Evolutionary conservation across 106 monocot species (phyloP), one percentile per base, ranked within the genome.

Genomic region (Iris macrosiphon): DNA sequence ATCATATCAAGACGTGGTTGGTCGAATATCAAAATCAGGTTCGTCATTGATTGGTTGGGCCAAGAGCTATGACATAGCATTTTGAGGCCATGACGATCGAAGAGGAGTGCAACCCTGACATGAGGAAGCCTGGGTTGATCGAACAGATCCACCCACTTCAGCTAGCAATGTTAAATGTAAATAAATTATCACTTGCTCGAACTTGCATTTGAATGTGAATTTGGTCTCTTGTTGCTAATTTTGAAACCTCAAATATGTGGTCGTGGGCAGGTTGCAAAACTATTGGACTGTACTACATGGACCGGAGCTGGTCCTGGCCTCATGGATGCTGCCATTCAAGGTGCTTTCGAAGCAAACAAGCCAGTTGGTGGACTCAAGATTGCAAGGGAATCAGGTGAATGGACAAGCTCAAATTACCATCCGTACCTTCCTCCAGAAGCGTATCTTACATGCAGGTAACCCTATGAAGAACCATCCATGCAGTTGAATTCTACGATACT

Each of bases 331-430:
- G 84, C 72, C 59, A 60, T 59, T 34, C 69, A 68, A 76, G 94
- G 94, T 29, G 81, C 88, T 28, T 61, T 94, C 30, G 72, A 81
- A 42, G 84, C 84, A 52, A 71, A 73, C 15, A 89, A 81, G 20
- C 84, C 89, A 10, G 89, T 94, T 15, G 94, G 88, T 45, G 94
- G 94, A 45, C 78, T 94, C 61, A 94, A 94, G 69, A 89, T 94
- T 42, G 72, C 74, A 1, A 89, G 35, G 52, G 94, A 94, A 67
- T 47, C 94, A 3, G 76, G 79, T 45, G 84, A 94, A 76, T 88
- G 94, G 94, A 82, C 75, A 3, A 40, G 73, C 60, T 94, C 94
- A 58, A 82, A 73, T 47, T 82, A 65, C 63, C 94, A 94, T 66
- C 70, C 94, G 55, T 89, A 94, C 59, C 83, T 94, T 22, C 89